Conservation (phyloP, 2,329 filamentous ascomycete species). For the Albifimbria verrucaria region DNA sequence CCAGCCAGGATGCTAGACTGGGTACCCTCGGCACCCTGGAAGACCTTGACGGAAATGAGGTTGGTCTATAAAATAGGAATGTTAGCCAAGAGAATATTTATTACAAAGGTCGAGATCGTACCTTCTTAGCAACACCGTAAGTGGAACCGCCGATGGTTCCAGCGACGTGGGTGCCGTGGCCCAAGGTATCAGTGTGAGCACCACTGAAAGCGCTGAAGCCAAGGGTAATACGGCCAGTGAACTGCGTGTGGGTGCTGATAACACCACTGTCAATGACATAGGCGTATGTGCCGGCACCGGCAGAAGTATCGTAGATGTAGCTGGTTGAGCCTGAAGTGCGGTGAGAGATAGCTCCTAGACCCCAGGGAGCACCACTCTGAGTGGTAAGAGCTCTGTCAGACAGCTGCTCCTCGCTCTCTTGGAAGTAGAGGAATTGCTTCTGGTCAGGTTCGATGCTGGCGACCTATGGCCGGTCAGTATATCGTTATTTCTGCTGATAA, state of each 20-base stretch:
- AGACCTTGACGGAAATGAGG: constrained; percentile 41
- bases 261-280: constrained; percentile 64
- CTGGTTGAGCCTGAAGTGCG: constrained; percentile 16
- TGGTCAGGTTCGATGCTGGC: constrained; percentile 21
- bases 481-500: neutral
- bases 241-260: constrained; percentile 46
- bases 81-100: neutral
- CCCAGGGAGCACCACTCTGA: constrained; percentile 18
- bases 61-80: constrained; percentile 20
- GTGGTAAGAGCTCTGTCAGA: constrained; percentile 19
- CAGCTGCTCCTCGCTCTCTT: constrained; percentile 11
- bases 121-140: constrained; percentile 42
- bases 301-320: constrained; percentile 48
- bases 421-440: constrained; percentile 10
- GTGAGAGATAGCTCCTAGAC: constrained; percentile 22
- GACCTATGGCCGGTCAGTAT: constrained; percentile 12
- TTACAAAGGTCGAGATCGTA: neutral
- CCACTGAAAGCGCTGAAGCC: constrained; percentile 33
- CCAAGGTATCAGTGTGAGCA: constrained; percentile 29
- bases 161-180: constrained; percentile 41
- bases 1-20: constrained; percentile 24
- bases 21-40: constrained; percentile 17
- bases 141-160: constrained; percentile 35
- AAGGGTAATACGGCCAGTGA: constrained; percentile 41
- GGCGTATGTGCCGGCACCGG: constrained; percentile 49